These are phyloP conservation scores for Rhodotorula kratochvilovae DNA, from an alignment of 768 basidiomycete genomes.

Conservation along the genomic window DNA sequence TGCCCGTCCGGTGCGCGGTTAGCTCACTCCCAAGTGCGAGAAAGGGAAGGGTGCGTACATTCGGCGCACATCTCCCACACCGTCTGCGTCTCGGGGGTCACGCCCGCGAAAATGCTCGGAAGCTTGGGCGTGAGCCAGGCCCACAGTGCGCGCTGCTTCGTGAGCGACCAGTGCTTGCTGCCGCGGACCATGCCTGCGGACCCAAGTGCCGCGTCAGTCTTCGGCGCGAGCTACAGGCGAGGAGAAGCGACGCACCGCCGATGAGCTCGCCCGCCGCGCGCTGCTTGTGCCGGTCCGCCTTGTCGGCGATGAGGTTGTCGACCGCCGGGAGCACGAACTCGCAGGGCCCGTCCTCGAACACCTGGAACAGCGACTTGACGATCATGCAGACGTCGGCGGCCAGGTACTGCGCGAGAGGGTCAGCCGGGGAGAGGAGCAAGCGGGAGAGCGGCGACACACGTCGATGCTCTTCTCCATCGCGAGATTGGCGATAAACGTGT, in stretches of 20 bases:
- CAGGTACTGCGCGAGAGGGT: conserved; percentile 23
- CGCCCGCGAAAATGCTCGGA: conserved; percentile 61
- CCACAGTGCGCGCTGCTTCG: conserved; percentile 68
- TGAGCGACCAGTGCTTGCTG: conserved; percentile 77
- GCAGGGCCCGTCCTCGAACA: conserved; percentile 68
- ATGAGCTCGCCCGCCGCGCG: conserved; percentile 79
- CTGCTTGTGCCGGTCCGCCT: conserved; percentile 74
- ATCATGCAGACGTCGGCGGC: conserved; percentile 48
- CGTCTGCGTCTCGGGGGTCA: conserved; percentile 73
- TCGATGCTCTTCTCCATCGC: conserved; percentile 41
- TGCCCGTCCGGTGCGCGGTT: too few species aligned
- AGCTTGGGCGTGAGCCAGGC: conserved; percentile 71
- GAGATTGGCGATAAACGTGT: conserved; percentile 36
- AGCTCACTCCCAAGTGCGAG: too few species aligned
- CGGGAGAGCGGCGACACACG: neutral
- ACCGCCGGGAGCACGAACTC: conserved; percentile 60
- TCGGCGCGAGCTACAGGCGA: neutral
- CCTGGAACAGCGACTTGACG: conserved; percentile 58
- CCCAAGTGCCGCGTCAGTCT: neutral
- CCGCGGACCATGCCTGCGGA: conserved; percentile 51
- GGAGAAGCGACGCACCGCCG: conserved; percentile 46
- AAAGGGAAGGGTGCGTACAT: conserved; percentile 46
- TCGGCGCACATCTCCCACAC: conserved; percentile 71
- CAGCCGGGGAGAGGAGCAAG: neutral
- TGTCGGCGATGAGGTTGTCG: conserved; percentile 58